A percentile compares a stretch with the other conserved stretches of the same genome.
Evolutionary conservation across 768 basidiomycete species (phyloP).

Genomic region (Rhodotorula taiwanensis): DNA sequence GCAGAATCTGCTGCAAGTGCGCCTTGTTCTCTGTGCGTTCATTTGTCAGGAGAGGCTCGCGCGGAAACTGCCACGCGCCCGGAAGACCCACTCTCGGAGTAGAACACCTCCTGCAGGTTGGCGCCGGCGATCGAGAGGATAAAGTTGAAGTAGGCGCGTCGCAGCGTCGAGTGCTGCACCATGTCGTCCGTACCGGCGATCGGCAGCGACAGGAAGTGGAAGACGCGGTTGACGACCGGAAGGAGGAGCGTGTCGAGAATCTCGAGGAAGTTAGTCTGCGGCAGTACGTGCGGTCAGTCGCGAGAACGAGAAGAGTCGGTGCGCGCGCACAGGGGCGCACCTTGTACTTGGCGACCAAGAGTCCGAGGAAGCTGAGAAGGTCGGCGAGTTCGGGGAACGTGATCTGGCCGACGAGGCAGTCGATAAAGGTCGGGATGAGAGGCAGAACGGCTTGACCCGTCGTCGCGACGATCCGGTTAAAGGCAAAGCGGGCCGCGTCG

Average conservation of each 20-base stretch:
- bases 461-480: constrained; percentile 82
- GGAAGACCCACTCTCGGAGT: constrained; percentile 69
- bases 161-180: constrained; percentile 68
- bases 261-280: constrained; percentile 71
- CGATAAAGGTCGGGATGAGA: constrained; percentile 81
- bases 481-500: constrained; percentile 87
- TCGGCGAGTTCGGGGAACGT: constrained; percentile 88
- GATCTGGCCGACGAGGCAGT: constrained; percentile 80
- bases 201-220: constrained; percentile 68
- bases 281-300: background rate
- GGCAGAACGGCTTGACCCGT: constrained; percentile 79
- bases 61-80: background rate
- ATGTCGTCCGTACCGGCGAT: constrained; percentile 79
- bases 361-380: constrained; percentile 88
- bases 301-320: background rate
- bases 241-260: constrained; percentile 85
- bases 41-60: constrained; percentile 6
- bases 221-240: constrained; percentile 76
- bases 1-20: constrained; percentile 63
- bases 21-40: constrained; percentile 54
- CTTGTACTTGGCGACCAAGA: constrained; percentile 84
- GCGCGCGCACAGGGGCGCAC: too few relatives aligned
- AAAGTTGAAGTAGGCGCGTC: constrained; percentile 77
- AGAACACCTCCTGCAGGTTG: constrained; percentile 75
- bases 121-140: constrained; percentile 72